These are phyloP conservation scores for Penicillium soppii DNA, from an alignment of 495 filamentous ascomycete species.

Conservation along the genomic window DNA sequence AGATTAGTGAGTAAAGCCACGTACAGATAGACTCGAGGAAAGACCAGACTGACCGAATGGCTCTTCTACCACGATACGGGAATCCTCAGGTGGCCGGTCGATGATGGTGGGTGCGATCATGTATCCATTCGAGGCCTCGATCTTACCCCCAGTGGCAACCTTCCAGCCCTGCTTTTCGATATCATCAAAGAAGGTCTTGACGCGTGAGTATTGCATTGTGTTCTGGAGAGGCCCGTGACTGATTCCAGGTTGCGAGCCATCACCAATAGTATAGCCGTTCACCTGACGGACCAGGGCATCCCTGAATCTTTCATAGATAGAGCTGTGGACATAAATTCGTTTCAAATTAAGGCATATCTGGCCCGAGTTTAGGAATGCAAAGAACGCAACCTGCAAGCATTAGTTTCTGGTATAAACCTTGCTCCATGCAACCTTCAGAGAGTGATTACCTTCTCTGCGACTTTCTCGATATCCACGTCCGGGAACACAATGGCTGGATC, in stretches of 20 bases:
- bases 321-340: slow-evolving; percentile 63
- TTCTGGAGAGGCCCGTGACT: slow-evolving; percentile 47
- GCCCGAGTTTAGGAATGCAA: slow-evolving; percentile 51
- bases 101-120: slow-evolving; percentile 51
- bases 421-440: too few species aligned
- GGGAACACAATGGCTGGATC: slow-evolving; percentile 60
- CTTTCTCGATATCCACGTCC: slow-evolving; percentile 60
- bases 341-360: slow-evolving; percentile 57
- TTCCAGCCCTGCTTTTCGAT: slow-evolving; percentile 43
- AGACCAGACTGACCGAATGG: slow-evolving; percentile 27
- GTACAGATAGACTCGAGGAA: too few species aligned
- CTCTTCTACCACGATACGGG: slow-evolving; percentile 40
- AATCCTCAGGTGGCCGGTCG: slow-evolving; percentile 50
- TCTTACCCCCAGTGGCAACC: slow-evolving; percentile 35
- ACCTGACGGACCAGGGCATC: slow-evolving; percentile 8
- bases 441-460: slow-evolving; percentile 24
- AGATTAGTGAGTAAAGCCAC: too few species aligned
- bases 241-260: slow-evolving; percentile 15
- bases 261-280: background rate
- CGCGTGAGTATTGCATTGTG: slow-evolving; percentile 46
- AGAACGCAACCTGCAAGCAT: slow-evolving; percentile 18
- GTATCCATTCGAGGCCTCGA: slow-evolving; percentile 36
- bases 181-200: slow-evolving; percentile 46
- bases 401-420: too few species aligned
- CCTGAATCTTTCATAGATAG: slow-evolving; percentile 58